Base-by-base conservation (phyloP, 768 basidiomycete genomes). In the Astraeus odoratus region DNA sequence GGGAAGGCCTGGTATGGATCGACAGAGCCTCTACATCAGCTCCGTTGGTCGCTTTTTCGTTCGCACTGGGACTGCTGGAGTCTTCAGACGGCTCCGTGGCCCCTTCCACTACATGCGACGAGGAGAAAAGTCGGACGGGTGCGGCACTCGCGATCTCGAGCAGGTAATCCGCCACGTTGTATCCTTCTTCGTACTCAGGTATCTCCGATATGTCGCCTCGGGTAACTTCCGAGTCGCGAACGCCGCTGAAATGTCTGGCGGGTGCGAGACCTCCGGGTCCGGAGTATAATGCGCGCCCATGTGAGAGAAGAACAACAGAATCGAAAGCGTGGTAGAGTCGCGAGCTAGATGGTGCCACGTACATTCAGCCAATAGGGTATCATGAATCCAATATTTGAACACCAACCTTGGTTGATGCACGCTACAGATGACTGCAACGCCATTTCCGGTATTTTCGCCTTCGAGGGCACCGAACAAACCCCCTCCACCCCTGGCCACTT, bases 111-210 rank as follows among this genome's bases (percentile, higher is more conserved):
- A 20, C 29, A 27, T 19, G 54, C 39, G 44, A 61, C 16, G 43
- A 44, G 24, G 43, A 44, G 19, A 16, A 77, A 1, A 79, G 59
- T 24, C 61, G 63, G 6, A 72, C 65, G 12, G 78, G 75, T 1
- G 79, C 73, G 39, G 79, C 78, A 54, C 79, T 83, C 1, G 92
- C 92, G 42, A 97, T 75, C 52, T 96, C 93, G 18, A 97, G 72
- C 9, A 96, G 74, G 56, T 94, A 88, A 60, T 97, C 94, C 0
- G 94, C 92, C 15, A 94, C 77, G 55, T 96, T 96, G 67, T 94
- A 93, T 0, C 89, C 91, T 39, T 80, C 72, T 7, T 77, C 83
- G 56, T 81, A 90, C 8, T 74, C 66, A 6, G 66, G 68, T 3
- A 75, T 65, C 31, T 63, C 61, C 31, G 63, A 51, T 57, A 61